Conservation (phyloP, 2,329 filamentous ascomycete genomes). For the Neonectria ditissima region DNA sequence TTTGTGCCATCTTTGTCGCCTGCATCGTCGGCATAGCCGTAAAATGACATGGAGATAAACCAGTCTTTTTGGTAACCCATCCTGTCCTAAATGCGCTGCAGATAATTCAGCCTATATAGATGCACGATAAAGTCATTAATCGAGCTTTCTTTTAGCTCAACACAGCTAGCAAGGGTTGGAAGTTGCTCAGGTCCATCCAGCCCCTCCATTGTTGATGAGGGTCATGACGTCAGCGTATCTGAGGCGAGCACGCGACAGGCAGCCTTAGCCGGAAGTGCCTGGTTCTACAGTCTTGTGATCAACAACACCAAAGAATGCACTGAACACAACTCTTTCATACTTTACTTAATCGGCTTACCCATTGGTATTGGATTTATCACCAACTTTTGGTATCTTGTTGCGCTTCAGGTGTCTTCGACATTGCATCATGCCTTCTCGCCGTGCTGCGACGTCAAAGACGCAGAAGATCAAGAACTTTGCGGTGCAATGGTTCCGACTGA, state of each 20-base stretch:
- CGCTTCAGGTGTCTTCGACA: too few relatives aligned
- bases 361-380: not conserved
- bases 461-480: conserved; percentile 39
- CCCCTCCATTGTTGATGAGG: not conserved
- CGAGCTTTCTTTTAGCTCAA: not conserved
- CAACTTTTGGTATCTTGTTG: not conserved
- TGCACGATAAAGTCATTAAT: not conserved
- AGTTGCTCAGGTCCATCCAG: not conserved
- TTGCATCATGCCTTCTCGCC: conserved; percentile 33
- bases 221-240: conserved; percentile 9
- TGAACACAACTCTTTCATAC: not conserved
- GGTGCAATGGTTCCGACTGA: conserved; percentile 66
- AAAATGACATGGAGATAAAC: not conserved
- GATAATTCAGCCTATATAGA: too few relatives aligned
- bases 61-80: not conserved
- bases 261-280: not conserved
- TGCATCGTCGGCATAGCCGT: not conserved
- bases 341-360: not conserved
- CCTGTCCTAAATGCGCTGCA: not conserved
- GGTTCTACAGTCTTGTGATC: not conserved
- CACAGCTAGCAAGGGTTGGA: not conserved
- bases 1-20: not conserved
- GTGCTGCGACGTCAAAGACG: conserved; percentile 18
- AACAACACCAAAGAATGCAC: not conserved
- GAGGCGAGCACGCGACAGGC: not conserved